These are phyloP conservation scores for Neofusicoccum cordaticola DNA, from an alignment of 2,329 filamentous ascomycete species.

Conservation along the genomic window DNA sequence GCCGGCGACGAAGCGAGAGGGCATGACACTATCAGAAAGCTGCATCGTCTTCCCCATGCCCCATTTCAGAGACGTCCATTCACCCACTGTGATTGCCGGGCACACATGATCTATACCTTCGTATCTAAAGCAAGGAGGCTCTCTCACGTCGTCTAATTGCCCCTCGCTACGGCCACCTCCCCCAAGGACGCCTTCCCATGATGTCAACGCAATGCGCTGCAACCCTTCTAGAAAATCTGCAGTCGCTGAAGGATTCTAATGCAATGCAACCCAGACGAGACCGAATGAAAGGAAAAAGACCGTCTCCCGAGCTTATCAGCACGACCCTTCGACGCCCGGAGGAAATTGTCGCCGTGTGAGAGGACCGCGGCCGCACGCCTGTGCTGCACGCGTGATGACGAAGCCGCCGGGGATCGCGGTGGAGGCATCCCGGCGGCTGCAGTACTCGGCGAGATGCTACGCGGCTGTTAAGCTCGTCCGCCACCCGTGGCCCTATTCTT, in stretches of 20 bases:
- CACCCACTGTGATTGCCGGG: neutral
- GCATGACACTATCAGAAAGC: constrained; percentile 3
- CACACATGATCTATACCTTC: constrained; percentile 14
- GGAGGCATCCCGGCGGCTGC: neutral
- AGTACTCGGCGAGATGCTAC: constrained; percentile 5
- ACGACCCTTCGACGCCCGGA: neutral
- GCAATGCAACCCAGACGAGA: constrained; percentile 34
- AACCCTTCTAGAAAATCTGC: constrained; percentile 31
- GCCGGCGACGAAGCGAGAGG: neutral
- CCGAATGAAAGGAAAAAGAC: neutral
- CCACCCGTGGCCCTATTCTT: constrained; percentile 23
- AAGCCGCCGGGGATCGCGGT: neutral
- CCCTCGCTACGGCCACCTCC: constrained; percentile 2
- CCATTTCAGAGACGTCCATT: neutral
- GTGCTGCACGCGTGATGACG: constrained; percentile 8
- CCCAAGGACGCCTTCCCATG: constrained; percentile 1
- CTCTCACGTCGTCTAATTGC: constrained; percentile 1
- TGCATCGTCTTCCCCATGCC: neutral
- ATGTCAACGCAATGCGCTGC: constrained; percentile 26
- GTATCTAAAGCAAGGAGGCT: constrained; percentile 14
- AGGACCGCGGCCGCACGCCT: neutral
- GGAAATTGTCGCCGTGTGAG: neutral
- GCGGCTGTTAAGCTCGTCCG: neutral
- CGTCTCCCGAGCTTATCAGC: neutral
- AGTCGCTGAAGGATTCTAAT: constrained; percentile 20